Evolutionary conservation across 2,329 filamentous ascomycete genomes (phyloP), one percentile per base, ranked within the genome.

Genomic region (Polytolypa hystricis): DNA sequence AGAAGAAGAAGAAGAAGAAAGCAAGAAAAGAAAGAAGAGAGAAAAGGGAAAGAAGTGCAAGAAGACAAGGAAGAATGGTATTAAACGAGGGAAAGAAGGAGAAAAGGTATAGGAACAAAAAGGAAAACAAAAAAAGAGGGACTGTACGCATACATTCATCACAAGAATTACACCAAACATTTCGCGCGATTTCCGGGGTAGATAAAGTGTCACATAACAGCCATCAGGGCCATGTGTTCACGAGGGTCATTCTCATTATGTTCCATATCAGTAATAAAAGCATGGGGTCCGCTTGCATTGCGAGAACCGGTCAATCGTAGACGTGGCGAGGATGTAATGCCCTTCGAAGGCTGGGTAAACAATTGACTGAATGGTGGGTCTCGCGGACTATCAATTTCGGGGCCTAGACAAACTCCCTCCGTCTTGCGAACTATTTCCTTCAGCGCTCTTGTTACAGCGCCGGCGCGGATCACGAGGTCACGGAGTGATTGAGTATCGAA

Each of bases 401-500:
- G 17, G 25, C 42, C 30, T 40, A 43, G 20, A 50, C 47, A 29
- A 10, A 67, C 64, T n/a, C 61, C 61, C 43, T 69, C 65, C 28
- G 65, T 66, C 50, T 62, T 65, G 40, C 66, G 63, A 30, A 69
- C 58, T 32, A 66, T 60, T 40, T 69, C 66, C 44, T 69, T 69
- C 36, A 69, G 45, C 9, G 65, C 61, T 31, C 66, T 56, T 12
- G 64, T 69, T 29, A 69, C 62, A 19, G 65, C 64, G 12, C 65
- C 64, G 11, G 66, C 65, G 28, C 66, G 61, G 18, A 62, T 51
- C 17, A 80, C 75, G 38, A 80, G 72, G 49, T 77, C 71, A 45
- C 69, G 67, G 10, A 80, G 63, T 29, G 76, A 79, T 17, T 71
- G 71, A 2, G 75, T 79, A 48, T 79, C 75, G 49, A 80, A 80